Evolutionary conservation across 2,329 filamentous ascomycete genomes (phyloP), one percentile per base, ranked within the genome.

Genomic region (Scytalidium lignicola): DNA sequence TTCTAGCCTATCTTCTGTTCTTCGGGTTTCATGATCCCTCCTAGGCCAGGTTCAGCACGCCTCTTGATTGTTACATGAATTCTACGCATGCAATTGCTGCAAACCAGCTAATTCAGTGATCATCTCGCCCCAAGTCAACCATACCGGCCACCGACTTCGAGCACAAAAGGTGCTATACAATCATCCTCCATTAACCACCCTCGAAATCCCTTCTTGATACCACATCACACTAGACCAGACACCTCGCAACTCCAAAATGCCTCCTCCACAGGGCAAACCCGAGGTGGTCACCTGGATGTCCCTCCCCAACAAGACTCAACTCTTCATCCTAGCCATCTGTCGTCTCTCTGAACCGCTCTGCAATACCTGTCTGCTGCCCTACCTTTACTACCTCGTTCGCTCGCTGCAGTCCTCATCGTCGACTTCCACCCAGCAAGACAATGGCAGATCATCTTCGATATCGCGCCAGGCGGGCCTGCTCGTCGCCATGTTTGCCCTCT

Each of bases 301-400:
- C 4, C 65, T 85, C 1, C 82, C 82, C 1, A 71, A 76, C 41
- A 85, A 82, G 62, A 70, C 74, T 43, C 82, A 85, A 59, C 70
- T 85, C 10, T 68, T 78, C 26, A 76, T 85, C 43, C 65, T 85
- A 26, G 83, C 79, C 0, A 67, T 84, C 22, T 78, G 81, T 17
- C 76, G 82, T n/a, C 66, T 85, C 1, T 85, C 82, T 1, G 84
- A 87, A 57, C 83, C 83, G 1, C 68, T 89, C 41, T 84, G 83
- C 0, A 83, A 86, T 58, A 85, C 84, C 10, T 81, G 75, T 17
- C 67, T 86, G 3, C 74, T 83, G 32, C 76, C 83, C 1, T 89
- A 89, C 63, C 77, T 89, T 64, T 89, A 85, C 69, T 87, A 86
- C 65, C 83, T 87, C 59, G 76, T 89, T 15, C 78, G 79, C 49